Percentiles rank a stretch among this genome's conserved stretches.
phyloP scores from a whole-genome alignment of 2,329 filamentous ascomycete species.

The Pseudocercospora pini-densiflorae region DNA sequence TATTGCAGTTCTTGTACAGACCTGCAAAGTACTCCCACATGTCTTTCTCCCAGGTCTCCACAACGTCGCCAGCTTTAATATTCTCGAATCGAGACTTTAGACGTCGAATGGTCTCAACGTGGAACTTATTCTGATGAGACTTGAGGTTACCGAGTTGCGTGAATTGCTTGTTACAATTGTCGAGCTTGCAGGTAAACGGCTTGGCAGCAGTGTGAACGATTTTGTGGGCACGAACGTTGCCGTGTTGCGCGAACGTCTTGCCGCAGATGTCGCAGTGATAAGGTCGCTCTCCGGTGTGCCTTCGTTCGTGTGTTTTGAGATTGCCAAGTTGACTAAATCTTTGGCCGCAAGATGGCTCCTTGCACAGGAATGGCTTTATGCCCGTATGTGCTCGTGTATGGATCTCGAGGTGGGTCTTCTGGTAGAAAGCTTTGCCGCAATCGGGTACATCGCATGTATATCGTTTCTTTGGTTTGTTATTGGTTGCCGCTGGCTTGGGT shows the following conservation, averaged over 20 bases:
- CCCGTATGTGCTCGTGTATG: constrained; percentile 89
- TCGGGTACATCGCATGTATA: constrained; percentile 75
- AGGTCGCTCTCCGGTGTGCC: constrained; percentile 86
- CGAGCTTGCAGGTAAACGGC: constrained; percentile 79
- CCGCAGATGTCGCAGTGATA: constrained; percentile 79
- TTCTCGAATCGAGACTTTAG: constrained; percentile 73
- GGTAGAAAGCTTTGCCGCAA: constrained; percentile 82
- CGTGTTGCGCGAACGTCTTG: constrained; percentile 82
- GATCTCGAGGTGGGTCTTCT: constrained; percentile 92
- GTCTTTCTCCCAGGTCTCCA: constrained; percentile 72
- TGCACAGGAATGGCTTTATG: constrained; percentile 86
- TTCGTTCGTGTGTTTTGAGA: constrained; percentile 85
- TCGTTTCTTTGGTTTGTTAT: constrained; percentile 58
- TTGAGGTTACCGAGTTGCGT: constrained; percentile 92
- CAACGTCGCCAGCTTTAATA: constrained; percentile 63
- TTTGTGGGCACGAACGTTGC: constrained; percentile 83
- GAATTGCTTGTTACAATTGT: constrained; percentile 85
- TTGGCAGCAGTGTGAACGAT: constrained; percentile 79
- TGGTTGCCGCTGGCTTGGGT: constrained; percentile 3
- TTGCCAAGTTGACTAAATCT: constrained; percentile 91
- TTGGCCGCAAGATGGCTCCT: constrained; percentile 72
- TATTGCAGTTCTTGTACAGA: constrained; percentile 98
- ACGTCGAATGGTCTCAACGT: constrained; percentile 71
- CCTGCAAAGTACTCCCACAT: constrained; percentile 82
- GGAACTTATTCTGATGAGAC: constrained; percentile 95